Conservation (phyloP, 805 yeast genomes). For the Grigorovia yakushimaensis region DNA sequence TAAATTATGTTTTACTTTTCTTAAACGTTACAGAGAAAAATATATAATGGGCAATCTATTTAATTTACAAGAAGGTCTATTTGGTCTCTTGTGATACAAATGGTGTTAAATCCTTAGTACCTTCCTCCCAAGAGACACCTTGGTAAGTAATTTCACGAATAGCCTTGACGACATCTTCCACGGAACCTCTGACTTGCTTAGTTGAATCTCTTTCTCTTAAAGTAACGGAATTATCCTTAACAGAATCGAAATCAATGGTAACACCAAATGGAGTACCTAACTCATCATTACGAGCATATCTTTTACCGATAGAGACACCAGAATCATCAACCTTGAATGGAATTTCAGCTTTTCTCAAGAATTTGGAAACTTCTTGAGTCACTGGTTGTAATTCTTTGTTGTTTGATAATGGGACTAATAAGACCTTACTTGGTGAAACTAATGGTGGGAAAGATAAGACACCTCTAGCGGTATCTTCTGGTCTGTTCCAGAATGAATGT, state of each 20-base stretch:
- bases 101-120: constrained; percentile 59
- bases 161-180: constrained; percentile 62
- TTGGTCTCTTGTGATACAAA: constrained; percentile 51
- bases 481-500: constrained; percentile 91
- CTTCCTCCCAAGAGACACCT: constrained; percentile 76
- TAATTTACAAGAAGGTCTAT: neutral
- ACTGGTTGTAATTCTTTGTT: constrained; percentile 72
- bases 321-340: constrained; percentile 96
- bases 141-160: constrained; percentile 66
- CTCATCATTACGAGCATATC: constrained; percentile 97
- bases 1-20: neutral
- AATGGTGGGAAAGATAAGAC: constrained; percentile 88
- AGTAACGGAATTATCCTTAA: constrained; percentile 80
- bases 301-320: constrained; percentile 93
- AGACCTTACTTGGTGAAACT: constrained; percentile 96
- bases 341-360: constrained; percentile 69
- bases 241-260: constrained; percentile 90
- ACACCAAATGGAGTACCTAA: constrained; percentile 98
- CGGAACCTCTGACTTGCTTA: constrained; percentile 88
- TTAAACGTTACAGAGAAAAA: neutral
- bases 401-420: constrained; percentile 87
- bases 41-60: neutral
- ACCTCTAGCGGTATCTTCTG: constrained; percentile 80
- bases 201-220: constrained; percentile 97
- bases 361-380: constrained; percentile 55